Evolutionary conservation across 805 yeast species (phyloP).

Genomic region (Nakazawaea ishiwadae): DNA sequence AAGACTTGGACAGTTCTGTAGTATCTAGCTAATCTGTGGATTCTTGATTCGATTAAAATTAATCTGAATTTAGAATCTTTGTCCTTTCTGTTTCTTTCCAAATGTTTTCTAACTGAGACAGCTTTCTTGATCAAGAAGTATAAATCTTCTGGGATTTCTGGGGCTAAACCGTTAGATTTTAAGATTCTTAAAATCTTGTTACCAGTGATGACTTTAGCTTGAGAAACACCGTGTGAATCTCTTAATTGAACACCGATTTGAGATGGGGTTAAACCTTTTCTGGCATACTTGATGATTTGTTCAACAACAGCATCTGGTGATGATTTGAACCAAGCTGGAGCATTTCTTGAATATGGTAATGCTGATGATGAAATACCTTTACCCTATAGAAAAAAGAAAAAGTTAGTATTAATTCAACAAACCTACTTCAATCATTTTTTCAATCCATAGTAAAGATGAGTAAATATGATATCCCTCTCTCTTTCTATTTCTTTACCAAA

Average conservation of each 20-base stretch:
- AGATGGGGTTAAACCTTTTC: conserved; percentile 99
- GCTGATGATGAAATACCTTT: conserved; percentile 99
- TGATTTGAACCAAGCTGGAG: conserved; percentile 99
- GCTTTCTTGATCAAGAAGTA: conserved; percentile 99
- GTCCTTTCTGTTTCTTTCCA: conserved; percentile 99
- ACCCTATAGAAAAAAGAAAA: conserved; percentile 53
- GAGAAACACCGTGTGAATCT: conserved; percentile 99
- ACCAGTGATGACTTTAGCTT: conserved; percentile 96
- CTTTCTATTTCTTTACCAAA: conserved; percentile 8
- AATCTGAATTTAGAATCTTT: conserved; percentile 99
- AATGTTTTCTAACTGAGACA: conserved; percentile 99
- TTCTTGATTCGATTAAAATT: conserved; percentile 99
- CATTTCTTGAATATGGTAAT: conserved; percentile 97
- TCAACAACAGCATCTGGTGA: conserved; percentile 94
- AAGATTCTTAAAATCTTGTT: conserved; percentile 99
- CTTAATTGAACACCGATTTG: conserved; percentile 99
- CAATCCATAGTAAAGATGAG: conserved; percentile 20
- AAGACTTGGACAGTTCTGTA: conserved; percentile 99
- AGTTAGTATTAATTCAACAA: conserved; percentile 35
- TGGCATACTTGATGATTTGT: conserved; percentile 98
- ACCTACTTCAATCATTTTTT: conserved; percentile 19
- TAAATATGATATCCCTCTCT: neutral
- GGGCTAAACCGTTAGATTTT: conserved; percentile 99
- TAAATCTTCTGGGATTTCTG: conserved; percentile 99
- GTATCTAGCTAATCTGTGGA: conserved; percentile 99